Evolutionary conservation across 345 rosid genomes (phyloP).

Genomic region (Rhodamnia argentea): DNA sequence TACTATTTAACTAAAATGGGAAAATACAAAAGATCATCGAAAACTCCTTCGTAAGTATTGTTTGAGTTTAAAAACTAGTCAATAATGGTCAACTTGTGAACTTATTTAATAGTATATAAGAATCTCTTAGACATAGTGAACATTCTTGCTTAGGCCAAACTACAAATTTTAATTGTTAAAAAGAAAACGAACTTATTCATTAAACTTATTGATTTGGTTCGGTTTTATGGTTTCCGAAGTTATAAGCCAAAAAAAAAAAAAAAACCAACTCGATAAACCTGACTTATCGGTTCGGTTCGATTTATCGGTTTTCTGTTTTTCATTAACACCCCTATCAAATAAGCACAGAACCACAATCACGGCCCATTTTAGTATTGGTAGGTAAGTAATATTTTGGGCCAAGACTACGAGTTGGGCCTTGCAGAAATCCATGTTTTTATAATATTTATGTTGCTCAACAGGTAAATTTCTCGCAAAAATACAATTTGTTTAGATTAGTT

Average conservation of each 20-base stretch:
- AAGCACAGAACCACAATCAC: not conserved
- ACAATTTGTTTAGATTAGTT: not conserved
- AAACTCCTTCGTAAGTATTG: too few relatives aligned
- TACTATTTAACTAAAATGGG: too few relatives aligned
- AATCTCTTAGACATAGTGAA: not conserved
- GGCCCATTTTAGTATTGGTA: not conserved
- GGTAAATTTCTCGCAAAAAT: not conserved
- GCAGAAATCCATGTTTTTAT: not conserved
- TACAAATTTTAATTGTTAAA: not conserved
- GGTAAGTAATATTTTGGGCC: not conserved
- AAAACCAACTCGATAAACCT: not conserved
- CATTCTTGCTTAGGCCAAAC: not conserved
- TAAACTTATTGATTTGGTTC: not conserved
- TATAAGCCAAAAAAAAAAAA: not conserved
- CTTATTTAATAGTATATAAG: too few relatives aligned
- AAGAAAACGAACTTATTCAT: not conserved
- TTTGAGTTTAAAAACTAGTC: not conserved
- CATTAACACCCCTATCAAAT: not conserved
- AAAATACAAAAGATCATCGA: not conserved
- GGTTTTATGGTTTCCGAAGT: not conserved
- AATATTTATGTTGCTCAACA: not conserved
- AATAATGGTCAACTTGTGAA: not conserved
- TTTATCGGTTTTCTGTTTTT: not conserved
- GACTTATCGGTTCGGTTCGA: not conserved
- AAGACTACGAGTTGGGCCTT: not conserved